Evolutionary conservation across 2,329 filamentous ascomycete species (phyloP).

Genomic region (Elsinoe perseae): DNA sequence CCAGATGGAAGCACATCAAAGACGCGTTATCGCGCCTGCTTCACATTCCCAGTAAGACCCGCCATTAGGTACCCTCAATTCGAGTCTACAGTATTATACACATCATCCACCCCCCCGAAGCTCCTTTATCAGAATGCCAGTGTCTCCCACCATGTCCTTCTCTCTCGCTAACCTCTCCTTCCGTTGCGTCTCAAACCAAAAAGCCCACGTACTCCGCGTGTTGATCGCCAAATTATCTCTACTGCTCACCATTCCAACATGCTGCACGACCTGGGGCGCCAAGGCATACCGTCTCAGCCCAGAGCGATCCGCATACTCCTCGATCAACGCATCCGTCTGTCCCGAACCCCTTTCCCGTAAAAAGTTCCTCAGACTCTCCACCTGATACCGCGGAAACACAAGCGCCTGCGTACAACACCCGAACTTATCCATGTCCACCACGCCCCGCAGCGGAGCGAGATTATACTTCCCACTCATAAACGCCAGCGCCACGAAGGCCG

Average conservation of each 20-base stretch:
- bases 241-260: slow-evolving; percentile 20
- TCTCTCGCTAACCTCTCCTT: slow-evolving; percentile 3
- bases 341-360: slow-evolving; percentile 19
- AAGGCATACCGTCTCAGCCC: slow-evolving; percentile 18
- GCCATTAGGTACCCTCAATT: background rate
- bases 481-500: slow-evolving; percentile 18
- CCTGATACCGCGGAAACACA: slow-evolving; percentile 25
- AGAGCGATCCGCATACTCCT: slow-evolving; percentile 18
- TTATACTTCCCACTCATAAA: slow-evolving; percentile 21
- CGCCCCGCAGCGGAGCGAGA: slow-evolving; percentile 16
- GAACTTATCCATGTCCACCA: slow-evolving; percentile 19
- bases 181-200: slow-evolving; percentile 18
- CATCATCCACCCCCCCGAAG: background rate
- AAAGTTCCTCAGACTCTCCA: slow-evolving; percentile 16
- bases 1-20: background rate
- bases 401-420: slow-evolving; percentile 32
- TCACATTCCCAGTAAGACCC: background rate
- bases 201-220: slow-evolving; percentile 19
- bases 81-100: background rate
- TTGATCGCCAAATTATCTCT: slow-evolving; percentile 19
- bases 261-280: slow-evolving; percentile 21
- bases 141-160: slow-evolving; percentile 11
- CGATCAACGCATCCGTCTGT: slow-evolving; percentile 21
- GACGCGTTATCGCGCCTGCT: background rate
- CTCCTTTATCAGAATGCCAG: background rate